Percentiles rank a stretch among this genome's conserved stretches.
Evolutionary conservation across 768 basidiomycete species (phyloP).

Genomic region (Mycena sanguinolenta): DNA sequence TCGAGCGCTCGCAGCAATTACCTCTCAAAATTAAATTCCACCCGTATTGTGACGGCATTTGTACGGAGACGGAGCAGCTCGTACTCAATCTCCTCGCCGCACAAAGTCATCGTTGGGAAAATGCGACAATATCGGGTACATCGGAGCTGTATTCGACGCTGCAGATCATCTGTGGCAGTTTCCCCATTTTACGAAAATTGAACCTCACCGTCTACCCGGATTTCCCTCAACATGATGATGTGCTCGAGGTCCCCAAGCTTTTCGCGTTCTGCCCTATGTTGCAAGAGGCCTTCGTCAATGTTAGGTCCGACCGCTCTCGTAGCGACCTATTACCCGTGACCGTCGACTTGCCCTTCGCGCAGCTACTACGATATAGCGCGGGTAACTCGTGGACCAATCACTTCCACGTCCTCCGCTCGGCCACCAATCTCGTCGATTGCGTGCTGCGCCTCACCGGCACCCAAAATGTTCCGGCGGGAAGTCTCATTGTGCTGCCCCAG

Average conservation of each 20-base stretch:
- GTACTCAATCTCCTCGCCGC: background rate
- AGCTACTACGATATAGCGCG: background rate
- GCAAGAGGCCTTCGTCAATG: constrained; percentile 8
- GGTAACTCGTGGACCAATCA: background rate
- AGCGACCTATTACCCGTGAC: background rate
- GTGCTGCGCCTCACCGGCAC: background rate
- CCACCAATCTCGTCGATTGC: constrained; percentile 18
- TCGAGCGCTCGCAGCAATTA: background rate
- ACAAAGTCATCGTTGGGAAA: constrained; percentile 13
- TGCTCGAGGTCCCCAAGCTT: background rate
- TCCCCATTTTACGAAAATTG: constrained; percentile 4
- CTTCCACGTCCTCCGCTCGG: background rate
- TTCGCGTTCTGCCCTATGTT: background rate
- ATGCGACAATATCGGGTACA: background rate
- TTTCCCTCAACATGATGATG: no score
- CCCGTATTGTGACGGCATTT: background rate
- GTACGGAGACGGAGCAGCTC: background rate
- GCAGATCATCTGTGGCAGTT: background rate
- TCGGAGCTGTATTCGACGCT: background rate
- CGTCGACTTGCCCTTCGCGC: background rate
- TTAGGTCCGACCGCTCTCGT: background rate
- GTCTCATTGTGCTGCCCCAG: background rate
- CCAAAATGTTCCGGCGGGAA: background rate
- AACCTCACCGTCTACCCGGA: background rate
- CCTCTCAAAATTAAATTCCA: constrained; percentile 9